Conservation (phyloP, 345 rosid genomes). For the Syzygium oleosum region DNA sequence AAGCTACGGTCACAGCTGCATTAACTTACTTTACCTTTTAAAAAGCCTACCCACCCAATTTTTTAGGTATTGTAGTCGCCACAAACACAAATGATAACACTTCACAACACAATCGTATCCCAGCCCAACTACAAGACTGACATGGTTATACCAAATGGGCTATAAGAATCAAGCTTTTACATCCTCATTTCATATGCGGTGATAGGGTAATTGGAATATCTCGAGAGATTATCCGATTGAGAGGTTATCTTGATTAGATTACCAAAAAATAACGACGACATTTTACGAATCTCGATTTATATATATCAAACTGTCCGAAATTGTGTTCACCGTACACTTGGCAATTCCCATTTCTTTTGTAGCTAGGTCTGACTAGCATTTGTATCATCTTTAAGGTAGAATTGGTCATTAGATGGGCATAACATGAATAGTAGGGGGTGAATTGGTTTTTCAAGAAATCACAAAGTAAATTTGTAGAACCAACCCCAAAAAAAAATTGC, state of each 20-base stretch:
- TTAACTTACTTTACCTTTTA: not conserved
- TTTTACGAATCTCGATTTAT: not conserved
- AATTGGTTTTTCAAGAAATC: not conserved
- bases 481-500: not conserved
- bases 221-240: fast-evolving
- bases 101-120: not conserved
- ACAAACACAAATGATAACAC: not conserved
- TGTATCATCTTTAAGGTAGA: not conserved
- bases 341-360: not conserved
- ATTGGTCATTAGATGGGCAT: not conserved
- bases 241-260: not conserved
- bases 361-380: not conserved
- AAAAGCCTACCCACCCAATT: not conserved
- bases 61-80: not conserved
- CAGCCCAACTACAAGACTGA: fast-evolving
- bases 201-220: not conserved
- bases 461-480: not conserved
- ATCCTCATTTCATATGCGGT: fast-evolving
- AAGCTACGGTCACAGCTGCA: fast-evolving
- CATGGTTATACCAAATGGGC: not conserved
- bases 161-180: not conserved
- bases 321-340: not conserved
- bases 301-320: too few relatives aligned
- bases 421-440: not conserved
- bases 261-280: fast-evolving